phyloP scores from a whole-genome alignment of 192 early-diverging fungal species.

The Dissophora ornata region DNA sequence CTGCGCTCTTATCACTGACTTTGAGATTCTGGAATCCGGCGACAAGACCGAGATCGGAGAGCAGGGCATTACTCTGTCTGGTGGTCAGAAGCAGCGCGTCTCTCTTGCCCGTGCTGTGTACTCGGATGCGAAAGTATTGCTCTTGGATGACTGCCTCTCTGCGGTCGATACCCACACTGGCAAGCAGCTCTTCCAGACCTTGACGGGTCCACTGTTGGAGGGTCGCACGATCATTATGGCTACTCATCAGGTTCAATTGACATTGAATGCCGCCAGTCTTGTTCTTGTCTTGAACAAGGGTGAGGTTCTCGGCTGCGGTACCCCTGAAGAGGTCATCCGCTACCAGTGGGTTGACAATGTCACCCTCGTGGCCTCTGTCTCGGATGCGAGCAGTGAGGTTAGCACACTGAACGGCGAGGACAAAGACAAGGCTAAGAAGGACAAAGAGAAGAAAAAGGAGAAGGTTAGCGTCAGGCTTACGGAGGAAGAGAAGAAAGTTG shows the following conservation, averaged over 20 bases:
- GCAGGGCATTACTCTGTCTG: slow-evolving; percentile 84
- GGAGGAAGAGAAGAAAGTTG: slow-evolving; percentile 85
- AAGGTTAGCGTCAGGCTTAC: slow-evolving; percentile 70
- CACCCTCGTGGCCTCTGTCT: background rate
- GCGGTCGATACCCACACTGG: slow-evolving; percentile 97
- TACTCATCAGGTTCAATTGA: slow-evolving; percentile 84
- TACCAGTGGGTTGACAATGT: slow-evolving; percentile 61
- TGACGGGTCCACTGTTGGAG: slow-evolving; percentile 78
- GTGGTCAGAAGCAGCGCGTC: slow-evolving; percentile 90
- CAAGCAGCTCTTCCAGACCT: slow-evolving; percentile 81
- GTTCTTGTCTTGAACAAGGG: slow-evolving; percentile 75
- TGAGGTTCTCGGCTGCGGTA: slow-evolving; percentile 63
- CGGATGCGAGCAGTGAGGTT: slow-evolving; percentile 43
- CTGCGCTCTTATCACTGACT: slow-evolving; percentile 89
- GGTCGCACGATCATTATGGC: slow-evolving; percentile 90
- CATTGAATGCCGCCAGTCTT: slow-evolving; percentile 64
- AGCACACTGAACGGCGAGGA: slow-evolving; percentile 52
- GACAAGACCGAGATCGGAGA: slow-evolving; percentile 96
- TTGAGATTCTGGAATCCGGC: slow-evolving; percentile 84
- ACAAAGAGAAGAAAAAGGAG: slow-evolving; percentile 42
- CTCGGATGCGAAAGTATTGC: slow-evolving; percentile 68
- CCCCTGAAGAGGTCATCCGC: slow-evolving; percentile 57
- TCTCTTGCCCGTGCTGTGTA: slow-evolving; percentile 90
- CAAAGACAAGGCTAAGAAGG: slow-evolving; percentile 54
- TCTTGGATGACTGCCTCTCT: slow-evolving; percentile 91